These are phyloP conservation scores for Gypsophila paniculata DNA, from an alignment of 179 eudicot species.

Conservation along the genomic window DNA sequence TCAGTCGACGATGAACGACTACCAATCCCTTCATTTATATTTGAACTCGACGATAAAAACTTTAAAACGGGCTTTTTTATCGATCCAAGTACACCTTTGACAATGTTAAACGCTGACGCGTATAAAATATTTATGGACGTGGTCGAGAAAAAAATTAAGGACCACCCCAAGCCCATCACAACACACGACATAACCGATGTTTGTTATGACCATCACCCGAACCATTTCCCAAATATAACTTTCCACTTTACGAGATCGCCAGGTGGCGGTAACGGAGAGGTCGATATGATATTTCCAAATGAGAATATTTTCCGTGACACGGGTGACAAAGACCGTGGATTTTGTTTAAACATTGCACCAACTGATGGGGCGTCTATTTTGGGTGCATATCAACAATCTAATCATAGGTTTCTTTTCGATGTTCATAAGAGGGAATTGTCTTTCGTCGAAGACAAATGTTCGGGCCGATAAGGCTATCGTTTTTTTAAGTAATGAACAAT, in stretches of 20 bases:
- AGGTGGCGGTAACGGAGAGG: background rate
- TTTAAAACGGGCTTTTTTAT: background rate
- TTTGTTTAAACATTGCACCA: background rate
- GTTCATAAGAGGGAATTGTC: background rate
- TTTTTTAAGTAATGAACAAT: too few species aligned
- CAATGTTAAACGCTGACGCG: background rate
- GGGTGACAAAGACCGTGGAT: background rate
- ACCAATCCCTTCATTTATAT: background rate
- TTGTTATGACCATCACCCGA: too few species aligned
- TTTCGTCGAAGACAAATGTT: conserved; percentile 15
- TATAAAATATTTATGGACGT: background rate
- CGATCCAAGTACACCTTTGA: conserved; percentile 4
- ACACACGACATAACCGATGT: background rate
- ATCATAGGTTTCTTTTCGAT: conserved; percentile 4
- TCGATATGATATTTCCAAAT: background rate
- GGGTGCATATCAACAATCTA: conserved; percentile 3
- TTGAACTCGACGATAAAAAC: background rate
- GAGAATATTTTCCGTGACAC: background rate
- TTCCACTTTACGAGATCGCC: background rate
- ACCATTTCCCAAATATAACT: too few species aligned
- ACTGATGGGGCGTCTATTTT: background rate
- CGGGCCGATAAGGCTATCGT: too few species aligned
- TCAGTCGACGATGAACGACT: background rate
- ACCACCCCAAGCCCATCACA: too few species aligned
- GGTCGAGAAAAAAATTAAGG: too few species aligned